Base-by-base conservation (phyloP, 306 rosid species). In the Vicia sativa region DNA sequence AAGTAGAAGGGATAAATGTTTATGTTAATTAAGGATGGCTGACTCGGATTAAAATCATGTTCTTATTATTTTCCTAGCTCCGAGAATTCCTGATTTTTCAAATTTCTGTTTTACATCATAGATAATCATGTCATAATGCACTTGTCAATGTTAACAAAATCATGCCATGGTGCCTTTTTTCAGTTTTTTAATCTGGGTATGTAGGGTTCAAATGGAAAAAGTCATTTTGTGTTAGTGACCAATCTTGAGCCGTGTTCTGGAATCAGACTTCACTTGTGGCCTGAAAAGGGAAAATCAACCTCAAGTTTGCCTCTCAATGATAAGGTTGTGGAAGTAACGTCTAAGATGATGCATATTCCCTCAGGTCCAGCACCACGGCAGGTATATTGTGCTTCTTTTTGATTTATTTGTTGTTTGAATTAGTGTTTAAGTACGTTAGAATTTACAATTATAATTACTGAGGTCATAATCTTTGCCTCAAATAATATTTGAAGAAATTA, bases 171-270 rank as follows among this genome's bases (percentile, higher is more conserved):
- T 71, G 43, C 58, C 44, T 65, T 71, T 75, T 43, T 72, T 69
- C 35, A 67, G 54, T 54, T 62, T 37, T 79, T 76, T 66, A 68
- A 74, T 80, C 80, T 80, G 74, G 54, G 61, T 50, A 29, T 72
- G 77, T 68, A 95, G 99, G 95, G 95, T 23, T 88, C 95, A 39
- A 88, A 79, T 78, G 93, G 92, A 56, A 90, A 81, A 82, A 87
- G 75, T 68, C 97, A 95, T 84, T 95, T 95, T 78, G 83, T 90
- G 73, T 83, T 95, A 25, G 97, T 95, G 72, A 95, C 99, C 63
- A 95, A 95, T 76, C 92, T 95, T 48, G 89, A 82, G 74, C 99
- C 99, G 14, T 90, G 99, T 84, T 88, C 96, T 78, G 99, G 99
- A 67, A 89, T 95, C 62, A 87, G 92, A 77, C 91, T 95, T 78